Percentiles rank a stretch among this genome's conserved stretches.
Conservation (phyloP, 148 eudicot species). For the Diospyros kaki region DNA sequence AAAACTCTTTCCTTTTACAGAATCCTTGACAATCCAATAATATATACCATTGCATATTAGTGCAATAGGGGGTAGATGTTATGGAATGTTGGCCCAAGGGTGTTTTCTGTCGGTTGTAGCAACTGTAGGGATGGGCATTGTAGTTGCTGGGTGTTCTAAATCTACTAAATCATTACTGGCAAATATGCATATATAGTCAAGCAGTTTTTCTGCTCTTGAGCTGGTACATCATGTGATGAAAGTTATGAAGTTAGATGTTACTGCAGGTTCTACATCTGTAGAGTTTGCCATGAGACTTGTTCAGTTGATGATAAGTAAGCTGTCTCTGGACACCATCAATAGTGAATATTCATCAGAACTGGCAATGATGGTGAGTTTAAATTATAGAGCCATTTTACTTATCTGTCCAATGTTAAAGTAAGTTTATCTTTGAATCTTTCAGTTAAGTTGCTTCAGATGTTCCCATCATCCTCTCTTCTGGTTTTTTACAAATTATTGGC, state of each 20-base stretch:
- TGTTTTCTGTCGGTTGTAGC: not conserved
- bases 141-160: not conserved
- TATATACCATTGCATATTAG: not conserved
- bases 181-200: not conserved
- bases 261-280: constrained; percentile 54
- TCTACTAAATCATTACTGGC: not conserved
- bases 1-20: not conserved
- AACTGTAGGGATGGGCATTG: not conserved
- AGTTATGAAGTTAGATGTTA: constrained; percentile 7
- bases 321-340: constrained; percentile 40
- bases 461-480: not conserved
- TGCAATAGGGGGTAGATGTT: not conserved
- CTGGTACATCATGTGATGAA: not conserved
- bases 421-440: not conserved
- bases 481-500: no score
- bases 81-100: not conserved
- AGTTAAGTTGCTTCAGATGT: constrained; percentile 1
- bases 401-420: not conserved
- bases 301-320: constrained; percentile 46
- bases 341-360: constrained; percentile 50
- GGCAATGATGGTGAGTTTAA: constrained; percentile 43
- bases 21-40: not conserved
- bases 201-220: not conserved
- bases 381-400: not conserved
- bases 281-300: constrained; percentile 60